Evolutionary conservation across 495 filamentous ascomycete species (phyloP), one percentile per base, ranked within the genome.

Genomic region (Aspergillus avenaceus): DNA sequence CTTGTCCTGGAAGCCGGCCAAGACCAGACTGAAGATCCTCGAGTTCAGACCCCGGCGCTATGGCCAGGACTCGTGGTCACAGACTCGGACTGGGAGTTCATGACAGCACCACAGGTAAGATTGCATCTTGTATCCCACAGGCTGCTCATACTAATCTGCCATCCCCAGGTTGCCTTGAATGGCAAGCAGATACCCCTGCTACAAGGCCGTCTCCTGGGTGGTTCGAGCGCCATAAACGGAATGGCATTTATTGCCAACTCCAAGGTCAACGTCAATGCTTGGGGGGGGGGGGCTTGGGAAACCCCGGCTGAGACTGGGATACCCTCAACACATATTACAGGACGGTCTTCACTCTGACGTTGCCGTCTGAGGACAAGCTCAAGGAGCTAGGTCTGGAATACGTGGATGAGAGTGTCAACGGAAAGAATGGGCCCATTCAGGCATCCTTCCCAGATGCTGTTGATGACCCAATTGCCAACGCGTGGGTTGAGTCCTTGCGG

Each of bases 1-100:
- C 71, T 68, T 24, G 66, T 79, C 7, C 48, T 80, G 23, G 74
- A 79, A 57, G 76, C 75, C 27, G 77, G 77, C 13, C 56, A 59
- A 0, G 63, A 64, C 9, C 63, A 56, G 5, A 57, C 70, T 23
- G 61, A 67, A 19, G 72, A 73, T 9, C 66, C 68, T 1, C 47
- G 61, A 21, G 71, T 78, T 54, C 67, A 64, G 16, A 54, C 71
- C 6, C 74, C 73, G 1, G 75, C 64, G 23, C 65, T 61, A 1
- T 72, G 72, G 42, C n/a, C n/a, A n/a, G 69, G 70, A 37, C 64
- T 70, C 47, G 59, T 64, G 3, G 57, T 74, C n/a, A 62, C 65
- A 12, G 57, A 67, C n/a, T 16, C 32, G 6, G 76, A 77, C 50
- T 76, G 74, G 73, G 54, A 65, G 28, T 73, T 77, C 26, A 60